Conservation (phyloP, 176 grass and related monocot genomes). For the Oryza officinalis region DNA sequence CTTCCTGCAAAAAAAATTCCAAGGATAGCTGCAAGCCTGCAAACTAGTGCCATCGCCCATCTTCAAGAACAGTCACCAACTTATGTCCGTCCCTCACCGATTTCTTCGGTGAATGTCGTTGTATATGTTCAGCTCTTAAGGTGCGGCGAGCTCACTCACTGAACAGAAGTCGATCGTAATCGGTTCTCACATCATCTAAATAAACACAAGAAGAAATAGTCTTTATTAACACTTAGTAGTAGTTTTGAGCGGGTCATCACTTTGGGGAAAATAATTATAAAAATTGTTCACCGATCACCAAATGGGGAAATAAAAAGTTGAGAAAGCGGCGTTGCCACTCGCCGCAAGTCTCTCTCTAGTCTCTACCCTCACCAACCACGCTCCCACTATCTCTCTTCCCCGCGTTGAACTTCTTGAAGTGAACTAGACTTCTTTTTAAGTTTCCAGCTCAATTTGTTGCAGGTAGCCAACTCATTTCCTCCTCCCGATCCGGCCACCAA, state of each 20-base stretch:
- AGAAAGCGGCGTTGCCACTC: not conserved
- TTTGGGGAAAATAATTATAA: not conserved
- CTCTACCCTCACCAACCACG: constrained; percentile 31
- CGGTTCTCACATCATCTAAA: not conserved
- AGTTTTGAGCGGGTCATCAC: not conserved
- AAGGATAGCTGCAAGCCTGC: not conserved
- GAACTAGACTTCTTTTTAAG: not conserved
- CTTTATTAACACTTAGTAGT: not conserved
- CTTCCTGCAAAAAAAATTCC: not conserved
- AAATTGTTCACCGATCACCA: not conserved
- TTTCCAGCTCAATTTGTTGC: constrained; percentile 5
- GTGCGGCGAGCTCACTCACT: not conserved
- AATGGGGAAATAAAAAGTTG: not conserved
- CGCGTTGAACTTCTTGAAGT: not conserved
- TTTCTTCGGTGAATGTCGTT: not conserved
- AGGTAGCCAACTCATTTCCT: constrained; percentile 37
- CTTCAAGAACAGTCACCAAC: no score
- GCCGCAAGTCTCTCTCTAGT: not conserved
- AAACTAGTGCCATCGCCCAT: not conserved
- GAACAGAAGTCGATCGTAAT: not conserved
- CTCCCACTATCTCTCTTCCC: not conserved
- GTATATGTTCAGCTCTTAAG: not conserved
- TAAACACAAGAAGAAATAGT: not conserved
- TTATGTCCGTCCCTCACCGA: not conserved
- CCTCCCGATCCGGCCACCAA: constrained; percentile 20